These are phyloP conservation scores for Trametes elegans DNA, from an alignment of 768 basidiomycete species.

Conservation along the genomic window DNA sequence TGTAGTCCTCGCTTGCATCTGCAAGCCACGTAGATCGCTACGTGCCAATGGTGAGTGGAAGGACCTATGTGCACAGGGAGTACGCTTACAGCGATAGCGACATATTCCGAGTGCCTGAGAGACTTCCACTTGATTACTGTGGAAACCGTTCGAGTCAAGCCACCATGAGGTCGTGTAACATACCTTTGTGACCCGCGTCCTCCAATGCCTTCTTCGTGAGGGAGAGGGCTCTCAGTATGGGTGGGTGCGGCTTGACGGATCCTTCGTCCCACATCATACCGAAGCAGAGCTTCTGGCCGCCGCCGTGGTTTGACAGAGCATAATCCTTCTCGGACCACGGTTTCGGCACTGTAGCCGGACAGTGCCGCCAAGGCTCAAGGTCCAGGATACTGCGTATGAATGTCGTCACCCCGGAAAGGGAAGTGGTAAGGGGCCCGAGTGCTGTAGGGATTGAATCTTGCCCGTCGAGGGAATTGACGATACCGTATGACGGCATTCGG, in stretches of 20 bases:
- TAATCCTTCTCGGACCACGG: constrained; percentile 27
- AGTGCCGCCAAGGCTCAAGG: constrained; percentile 34
- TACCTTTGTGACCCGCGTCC: constrained; percentile 34
- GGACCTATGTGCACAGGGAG: background rate
- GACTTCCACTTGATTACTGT: constrained; percentile 38
- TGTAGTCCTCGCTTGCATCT: constrained; percentile 17
- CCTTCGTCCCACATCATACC: constrained; percentile 35
- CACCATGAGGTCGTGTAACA: background rate
- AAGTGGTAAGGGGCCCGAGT: constrained; percentile 35
- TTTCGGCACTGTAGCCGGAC: constrained; percentile 30
- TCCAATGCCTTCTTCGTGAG: constrained; percentile 32
- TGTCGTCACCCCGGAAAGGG: constrained; percentile 35
- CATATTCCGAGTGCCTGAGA: constrained; percentile 25
- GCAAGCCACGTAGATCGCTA: constrained; percentile 14
- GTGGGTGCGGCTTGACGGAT: constrained; percentile 32
- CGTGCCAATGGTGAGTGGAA: background rate
- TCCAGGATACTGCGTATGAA: constrained; percentile 63
- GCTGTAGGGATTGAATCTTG: constrained; percentile 49
- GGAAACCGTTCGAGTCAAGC: background rate
- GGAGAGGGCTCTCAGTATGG: constrained; percentile 33
- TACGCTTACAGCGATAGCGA: constrained; percentile 19
- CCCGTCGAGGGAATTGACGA: constrained; percentile 64
- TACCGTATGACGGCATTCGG: constrained; percentile 68
- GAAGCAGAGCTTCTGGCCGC: constrained; percentile 31
- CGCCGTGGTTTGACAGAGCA: constrained; percentile 29